Evolutionary conservation across 371 early-diverging fungal species (phyloP).

Genomic region (Mucor velutinosus): DNA sequence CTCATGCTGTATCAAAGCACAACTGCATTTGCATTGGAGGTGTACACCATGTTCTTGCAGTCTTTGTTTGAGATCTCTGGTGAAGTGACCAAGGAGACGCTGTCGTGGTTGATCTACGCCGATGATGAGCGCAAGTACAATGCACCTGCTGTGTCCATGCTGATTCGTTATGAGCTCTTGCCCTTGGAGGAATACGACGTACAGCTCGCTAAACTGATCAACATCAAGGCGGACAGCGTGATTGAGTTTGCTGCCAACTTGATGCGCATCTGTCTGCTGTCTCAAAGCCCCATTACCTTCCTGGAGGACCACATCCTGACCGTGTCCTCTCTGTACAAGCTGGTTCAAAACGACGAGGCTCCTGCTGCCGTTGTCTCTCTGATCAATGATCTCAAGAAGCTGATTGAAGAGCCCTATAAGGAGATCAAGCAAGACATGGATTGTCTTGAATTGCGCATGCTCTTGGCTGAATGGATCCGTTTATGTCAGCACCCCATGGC

Average conservation of each 20-base stretch:
- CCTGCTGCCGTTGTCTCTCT: slow-evolving; percentile 45
- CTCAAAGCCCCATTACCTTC: slow-evolving; percentile 57
- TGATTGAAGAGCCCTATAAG: slow-evolving; percentile 32
- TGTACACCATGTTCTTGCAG: slow-evolving; percentile 81
- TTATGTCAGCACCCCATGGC: slow-evolving; percentile 80
- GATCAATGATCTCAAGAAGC: slow-evolving; percentile 23
- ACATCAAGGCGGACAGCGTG: slow-evolving; percentile 65
- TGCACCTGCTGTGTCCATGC: slow-evolving; percentile 73
- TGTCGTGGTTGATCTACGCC: slow-evolving; percentile 88
- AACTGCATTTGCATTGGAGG: slow-evolving; percentile 73
- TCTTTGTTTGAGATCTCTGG: slow-evolving; percentile 79
- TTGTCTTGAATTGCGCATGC: slow-evolving; percentile 65
- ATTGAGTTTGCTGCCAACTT: slow-evolving; percentile 78
- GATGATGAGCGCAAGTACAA: slow-evolving; percentile 94
- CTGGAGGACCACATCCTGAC: slow-evolving; percentile 77
- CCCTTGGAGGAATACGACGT: slow-evolving; percentile 81
- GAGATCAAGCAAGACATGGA: slow-evolving; percentile 44
- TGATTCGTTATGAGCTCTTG: slow-evolving; percentile 80
- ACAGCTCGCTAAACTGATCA: slow-evolving; percentile 83
- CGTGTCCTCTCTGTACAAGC: slow-evolving; percentile 63
- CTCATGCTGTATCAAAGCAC: slow-evolving; percentile 76
- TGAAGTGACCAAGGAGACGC: slow-evolving; percentile 80
- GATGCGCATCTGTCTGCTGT: slow-evolving; percentile 68
- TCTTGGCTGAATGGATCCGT: slow-evolving; percentile 90
- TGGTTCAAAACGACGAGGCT: slow-evolving; percentile 64